Evolutionary conservation across 495 filamentous ascomycete species (phyloP).

Genomic region (Tuber aestivum): DNA sequence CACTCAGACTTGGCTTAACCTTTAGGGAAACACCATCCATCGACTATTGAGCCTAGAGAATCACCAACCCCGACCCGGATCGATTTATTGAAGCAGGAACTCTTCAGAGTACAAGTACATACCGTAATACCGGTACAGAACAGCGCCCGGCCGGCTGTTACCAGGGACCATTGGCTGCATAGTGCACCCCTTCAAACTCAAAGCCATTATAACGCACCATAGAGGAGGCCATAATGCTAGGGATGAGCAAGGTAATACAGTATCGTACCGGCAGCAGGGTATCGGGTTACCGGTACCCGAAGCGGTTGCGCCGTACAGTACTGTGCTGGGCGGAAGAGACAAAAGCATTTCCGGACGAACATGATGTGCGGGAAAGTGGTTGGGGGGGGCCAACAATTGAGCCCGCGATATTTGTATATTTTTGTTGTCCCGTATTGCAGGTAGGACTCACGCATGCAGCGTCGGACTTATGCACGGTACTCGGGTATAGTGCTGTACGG

Average conservation of each 20-base stretch:
- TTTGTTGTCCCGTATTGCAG: not conserved
- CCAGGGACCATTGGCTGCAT: not conserved
- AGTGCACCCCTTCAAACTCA: not conserved
- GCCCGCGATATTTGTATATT: too few relatives aligned
- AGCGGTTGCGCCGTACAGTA: not conserved
- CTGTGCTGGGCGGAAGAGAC: not conserved
- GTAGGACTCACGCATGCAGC: not conserved
- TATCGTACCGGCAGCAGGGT: not conserved
- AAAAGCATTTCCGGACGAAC: not conserved
- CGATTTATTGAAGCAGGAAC: not conserved
- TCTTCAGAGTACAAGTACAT: not conserved
- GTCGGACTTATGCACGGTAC: not conserved
- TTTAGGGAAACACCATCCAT: not conserved
- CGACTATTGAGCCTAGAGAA: not conserved
- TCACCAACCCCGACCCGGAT: not conserved
- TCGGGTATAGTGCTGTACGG: not conserved
- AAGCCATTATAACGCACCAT: not conserved
- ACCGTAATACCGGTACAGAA: not conserved
- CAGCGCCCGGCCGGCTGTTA: not conserved
- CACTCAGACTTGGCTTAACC: not conserved
- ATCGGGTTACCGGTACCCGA: not conserved
- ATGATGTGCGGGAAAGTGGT: not conserved
- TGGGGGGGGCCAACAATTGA: not conserved
- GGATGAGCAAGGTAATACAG: not conserved
- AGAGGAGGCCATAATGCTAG: not conserved